Conservation (phyloP, 306 rosid genomes). For the Hippophae gyantsensis region DNA sequence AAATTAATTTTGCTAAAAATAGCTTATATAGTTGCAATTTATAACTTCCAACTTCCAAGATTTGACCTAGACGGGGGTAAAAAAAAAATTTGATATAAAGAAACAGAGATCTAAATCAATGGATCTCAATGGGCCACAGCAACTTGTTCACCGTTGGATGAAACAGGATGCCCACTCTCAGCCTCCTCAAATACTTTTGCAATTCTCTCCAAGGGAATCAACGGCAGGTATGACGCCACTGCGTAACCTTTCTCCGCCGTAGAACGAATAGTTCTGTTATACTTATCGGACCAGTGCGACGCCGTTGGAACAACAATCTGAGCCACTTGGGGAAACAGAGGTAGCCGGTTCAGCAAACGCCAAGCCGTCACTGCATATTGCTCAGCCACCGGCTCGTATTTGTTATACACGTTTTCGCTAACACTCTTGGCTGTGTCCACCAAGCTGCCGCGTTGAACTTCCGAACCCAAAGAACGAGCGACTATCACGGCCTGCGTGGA, state of each 20-base stretch:
- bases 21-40: no score
- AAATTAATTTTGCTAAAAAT: no score
- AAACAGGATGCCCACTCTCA: constrained; percentile 3
- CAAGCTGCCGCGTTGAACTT: constrained; percentile 29
- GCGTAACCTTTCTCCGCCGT: constrained; percentile 20
- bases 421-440: constrained; percentile 22
- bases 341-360: constrained; percentile 38
- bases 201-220: constrained; percentile 35
- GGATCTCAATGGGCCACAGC: constrained; percentile 2
- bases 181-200: constrained; percentile 28
- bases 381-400: constrained; percentile 37
- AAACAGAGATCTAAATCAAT: neutral
- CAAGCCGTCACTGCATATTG: constrained; percentile 32
- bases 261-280: constrained; percentile 24
- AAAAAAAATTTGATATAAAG: neutral
- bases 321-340: constrained; percentile 30
- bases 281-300: constrained; percentile 32
- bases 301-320: constrained; percentile 35
- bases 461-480: constrained; percentile 18
- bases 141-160: constrained; percentile 9
- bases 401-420: constrained; percentile 15
- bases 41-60: no score
- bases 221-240: constrained; percentile 25
- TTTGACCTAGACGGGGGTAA: neutral
- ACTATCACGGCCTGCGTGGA: constrained; percentile 15